Base-by-base conservation (phyloP, 306 rosid genomes). In the Erythrophleum fordii region DNA sequence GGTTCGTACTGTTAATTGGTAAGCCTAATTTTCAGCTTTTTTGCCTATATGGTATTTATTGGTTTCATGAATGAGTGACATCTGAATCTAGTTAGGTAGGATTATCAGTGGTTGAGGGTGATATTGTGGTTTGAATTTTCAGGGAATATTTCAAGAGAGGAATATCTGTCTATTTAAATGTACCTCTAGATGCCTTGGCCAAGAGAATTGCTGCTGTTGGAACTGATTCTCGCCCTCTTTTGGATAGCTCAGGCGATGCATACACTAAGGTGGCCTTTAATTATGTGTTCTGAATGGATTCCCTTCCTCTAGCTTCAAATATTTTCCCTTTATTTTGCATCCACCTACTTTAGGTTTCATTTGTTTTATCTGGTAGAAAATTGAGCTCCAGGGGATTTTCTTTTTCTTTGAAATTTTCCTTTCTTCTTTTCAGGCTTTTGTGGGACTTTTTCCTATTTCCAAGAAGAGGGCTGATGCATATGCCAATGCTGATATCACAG, bases 101-200 rank as follows among this genome's bases (percentile, higher is more conserved):
- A 31, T 34, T 20, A 4, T n/a, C 17, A 37, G 23, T 37, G 42
- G 18, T 18, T 11, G 10, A 18, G 13, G 28, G 29, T 66, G 29
- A 18, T 37, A 10, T 72, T 60, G 5, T 29, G 52, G 29, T 77
- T 3, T 66, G 6, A 12, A 9, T 56, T 69, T 3, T n/a, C 55
- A 80, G 83, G 83, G 51, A 80, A 48, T 80, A 71, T 35, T 72
- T 80, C 70, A 71, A 55, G 78, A 39, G 48, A 68, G 83, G 83
- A 31, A 61, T 72, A 49, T 58, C 73, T n/a, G 83, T 80, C 65
- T 72, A 46, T 23, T 72, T 80, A 20, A 58, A 72, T 48, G 83
- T 80, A 31, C 83, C 78, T 56, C 61, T 80, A 28, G 83, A 80
- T 71, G 83, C 73, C 39, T 72, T 80, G 83, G 83, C 83, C 5